Evolutionary conservation across 805 yeast species (phyloP), one percentile per base, ranked within the genome.

Genomic region (Limtongozyma cylindracea): DNA sequence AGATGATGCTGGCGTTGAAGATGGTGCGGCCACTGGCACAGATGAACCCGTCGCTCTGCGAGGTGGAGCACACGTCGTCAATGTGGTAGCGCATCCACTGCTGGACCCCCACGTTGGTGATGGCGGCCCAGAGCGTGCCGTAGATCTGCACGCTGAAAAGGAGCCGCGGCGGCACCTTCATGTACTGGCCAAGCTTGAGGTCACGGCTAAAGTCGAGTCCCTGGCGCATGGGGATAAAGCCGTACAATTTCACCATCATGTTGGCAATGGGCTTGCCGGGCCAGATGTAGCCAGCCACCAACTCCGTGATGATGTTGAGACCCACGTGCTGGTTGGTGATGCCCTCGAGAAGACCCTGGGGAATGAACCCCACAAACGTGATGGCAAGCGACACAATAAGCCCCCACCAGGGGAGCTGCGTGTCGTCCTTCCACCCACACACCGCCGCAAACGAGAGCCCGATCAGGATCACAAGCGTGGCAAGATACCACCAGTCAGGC

Each of bases 81-180:
- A 34, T 30, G 23, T 36, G 23, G 22, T 27, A 28, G 10, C 33
- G 23, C 29, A 35, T 34, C 38, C 39, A 36, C 20, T 31, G 29
- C 28, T 33, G 37, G 7, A 36, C 35, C 1, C 38, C 40, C 6
- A 36, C 35, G 16, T 36, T 33, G 8, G 33, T 39, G 24, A 36
- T 27, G 11, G 33, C 26, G 5, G 38, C 37, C 28, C 30, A 23
- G 5, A 36, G 18, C 11, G 38, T 34, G 11, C 36, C 36, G 9
- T 29, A 28, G 2, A 32, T 24, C 11, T 35, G 36, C 9, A 28
- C 29, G 11, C 27, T n/a, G 20, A 32, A 32, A 23, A 34, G 25
- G 11, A 26, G 21, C 12, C 37, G 19, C 8, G 37, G 37, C 11
- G 34, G 31, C 10, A 32, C 27, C 23, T 32, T 32, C 37, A 32